Percentiles rank a stretch among this genome's conserved stretches.
Evolutionary conservation across 2,329 filamentous ascomycete genomes (phyloP).

Genomic region (Fusarium burgessii): DNA sequence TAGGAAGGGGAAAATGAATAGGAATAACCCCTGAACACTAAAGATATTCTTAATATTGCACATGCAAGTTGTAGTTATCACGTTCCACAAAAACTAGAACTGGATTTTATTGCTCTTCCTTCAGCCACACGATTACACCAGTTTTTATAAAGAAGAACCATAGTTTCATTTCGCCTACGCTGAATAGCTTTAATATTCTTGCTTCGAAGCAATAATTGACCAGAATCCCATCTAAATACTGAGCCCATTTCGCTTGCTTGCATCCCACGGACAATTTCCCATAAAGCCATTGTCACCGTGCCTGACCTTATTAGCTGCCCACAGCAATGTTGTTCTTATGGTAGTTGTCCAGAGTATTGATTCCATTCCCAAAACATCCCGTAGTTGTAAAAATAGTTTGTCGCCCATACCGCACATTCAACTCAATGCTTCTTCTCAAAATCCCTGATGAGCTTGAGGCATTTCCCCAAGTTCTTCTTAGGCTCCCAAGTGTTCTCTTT

Average conservation of each 20-base stretch:
- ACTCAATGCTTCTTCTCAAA: slow-evolving; percentile 49
- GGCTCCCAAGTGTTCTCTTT: slow-evolving; percentile 67
- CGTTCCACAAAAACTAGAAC: not conserved
- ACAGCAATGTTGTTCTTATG: not conserved
- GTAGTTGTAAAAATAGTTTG: not conserved
- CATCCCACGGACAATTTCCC: not conserved
- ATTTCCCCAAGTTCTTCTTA: slow-evolving; percentile 57
- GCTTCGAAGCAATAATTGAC: not conserved
- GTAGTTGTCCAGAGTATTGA: not conserved
- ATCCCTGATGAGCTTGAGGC: slow-evolving; percentile 50
- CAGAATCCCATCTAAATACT: not conserved
- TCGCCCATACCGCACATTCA: not conserved
- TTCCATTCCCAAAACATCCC: not conserved
- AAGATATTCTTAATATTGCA: too few species aligned
- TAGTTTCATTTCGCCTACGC: not conserved
- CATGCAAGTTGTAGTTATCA: not conserved
- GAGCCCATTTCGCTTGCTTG: not conserved
- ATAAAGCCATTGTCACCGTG: not conserved
- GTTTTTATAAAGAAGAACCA: not conserved
- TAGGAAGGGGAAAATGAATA: not conserved
- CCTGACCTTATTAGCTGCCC: not conserved
- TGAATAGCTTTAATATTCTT: not conserved
- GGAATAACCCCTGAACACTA: not conserved
- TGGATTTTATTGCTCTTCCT: not conserved
- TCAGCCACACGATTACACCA: too few species aligned